A percentile compares a stretch with the other conserved stretches of the same genome.
Conservation (phyloP, 306 rosid genomes). For the Aeschynomene evenia region DNA sequence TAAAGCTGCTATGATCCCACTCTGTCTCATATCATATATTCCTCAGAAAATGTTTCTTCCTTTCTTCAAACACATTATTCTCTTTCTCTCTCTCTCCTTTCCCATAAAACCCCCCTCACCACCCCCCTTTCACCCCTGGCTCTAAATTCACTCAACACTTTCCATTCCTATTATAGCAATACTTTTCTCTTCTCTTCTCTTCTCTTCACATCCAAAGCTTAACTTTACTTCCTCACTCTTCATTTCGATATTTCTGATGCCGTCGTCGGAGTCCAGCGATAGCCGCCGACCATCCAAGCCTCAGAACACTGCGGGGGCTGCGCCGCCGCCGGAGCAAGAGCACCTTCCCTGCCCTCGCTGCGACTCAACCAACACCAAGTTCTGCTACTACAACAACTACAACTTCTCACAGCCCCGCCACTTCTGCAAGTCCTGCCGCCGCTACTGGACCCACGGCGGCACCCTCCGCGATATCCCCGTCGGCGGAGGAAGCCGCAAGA, state of each 20-base stretch:
- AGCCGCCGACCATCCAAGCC: slow-evolving; percentile 45
- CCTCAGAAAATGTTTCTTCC: slow-evolving; percentile 54
- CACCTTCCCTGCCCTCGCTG: slow-evolving; percentile 93
- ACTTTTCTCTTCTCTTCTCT: neutral
- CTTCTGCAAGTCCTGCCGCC: slow-evolving; percentile 97
- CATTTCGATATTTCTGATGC: slow-evolving; percentile 34
- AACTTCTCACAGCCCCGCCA: slow-evolving; percentile 98
- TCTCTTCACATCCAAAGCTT: neutral
- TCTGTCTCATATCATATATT: slow-evolving; percentile 65
- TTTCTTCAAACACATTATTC: slow-evolving; percentile 27
- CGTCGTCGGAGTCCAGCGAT: slow-evolving; percentile 64
- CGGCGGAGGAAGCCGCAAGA: slow-evolving; percentile 90
- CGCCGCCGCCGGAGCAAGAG: slow-evolving; percentile 82
- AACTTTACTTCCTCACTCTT: neutral
- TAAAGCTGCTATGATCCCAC: slow-evolving; percentile 64
- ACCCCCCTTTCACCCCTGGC: neutral
- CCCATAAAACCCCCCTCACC: slow-evolving; percentile 48
- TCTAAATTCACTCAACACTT: neutral
- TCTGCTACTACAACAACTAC: slow-evolving; percentile 96
- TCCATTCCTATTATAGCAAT: too few species aligned
- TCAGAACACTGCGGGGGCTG: slow-evolving; percentile 36
- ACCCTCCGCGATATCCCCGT: slow-evolving; percentile 95
- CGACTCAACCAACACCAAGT: slow-evolving; percentile 93
- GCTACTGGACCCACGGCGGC: slow-evolving; percentile 98
- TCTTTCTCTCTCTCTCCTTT: slow-evolving; percentile 25